Evolutionary conservation across 2,329 filamentous ascomycete species (phyloP), one percentile per base, ranked within the genome.

Genomic region (Mycosphaerelloides madeirae): DNA sequence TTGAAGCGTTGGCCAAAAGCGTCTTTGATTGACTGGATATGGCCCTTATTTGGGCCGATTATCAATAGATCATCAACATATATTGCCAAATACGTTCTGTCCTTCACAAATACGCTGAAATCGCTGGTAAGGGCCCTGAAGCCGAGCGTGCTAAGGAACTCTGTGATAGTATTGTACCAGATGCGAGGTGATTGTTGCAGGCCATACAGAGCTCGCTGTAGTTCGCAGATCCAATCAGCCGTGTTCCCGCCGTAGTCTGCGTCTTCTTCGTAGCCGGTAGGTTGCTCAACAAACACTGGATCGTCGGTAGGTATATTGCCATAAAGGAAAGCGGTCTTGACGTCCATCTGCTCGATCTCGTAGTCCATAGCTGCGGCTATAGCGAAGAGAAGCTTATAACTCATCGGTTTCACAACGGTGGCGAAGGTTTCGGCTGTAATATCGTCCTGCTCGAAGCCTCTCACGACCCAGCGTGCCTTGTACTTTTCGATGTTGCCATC

Each of bases 291-390:
- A n/a, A n/a, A n/a, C n/a, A n/a, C n/a, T n/a, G n/a, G n/a, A n/a
- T n/a, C n/a, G n/a, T n/a, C n/a, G n/a, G n/a, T n/a, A n/a, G n/a
- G n/a, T n/a, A n/a, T n/a, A n/a, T n/a, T n/a, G n/a, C n/a, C n/a
- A n/a, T n/a, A n/a, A n/a, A n/a, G n/a, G n/a, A n/a, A n/a, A n/a
- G n/a, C n/a, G n/a, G n/a, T n/a, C n/a, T n/a, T n/a, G n/a, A n/a
- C n/a, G 43, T 65, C 57, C 44, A 64, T 62, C 47, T 65, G 53
- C 29, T 64, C 38, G 29, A 60, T 57, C 35, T 62, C 47, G 1
- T 53, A 43, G 35, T 55, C 54, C 3, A 53, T 31, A 9, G 51
- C 41, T 11, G 43, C 46, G 3, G 41, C 53, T 3, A 64, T 50
- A 3, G 54, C 53, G 25, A 65, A 61, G 3, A 64, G 46, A 7